A percentile compares a stretch with the other conserved stretches of the same genome.
These are phyloP conservation scores for Chromera velia DNA, from an alignment of 73 alveolate species.

Conservation along the genomic window DNA sequence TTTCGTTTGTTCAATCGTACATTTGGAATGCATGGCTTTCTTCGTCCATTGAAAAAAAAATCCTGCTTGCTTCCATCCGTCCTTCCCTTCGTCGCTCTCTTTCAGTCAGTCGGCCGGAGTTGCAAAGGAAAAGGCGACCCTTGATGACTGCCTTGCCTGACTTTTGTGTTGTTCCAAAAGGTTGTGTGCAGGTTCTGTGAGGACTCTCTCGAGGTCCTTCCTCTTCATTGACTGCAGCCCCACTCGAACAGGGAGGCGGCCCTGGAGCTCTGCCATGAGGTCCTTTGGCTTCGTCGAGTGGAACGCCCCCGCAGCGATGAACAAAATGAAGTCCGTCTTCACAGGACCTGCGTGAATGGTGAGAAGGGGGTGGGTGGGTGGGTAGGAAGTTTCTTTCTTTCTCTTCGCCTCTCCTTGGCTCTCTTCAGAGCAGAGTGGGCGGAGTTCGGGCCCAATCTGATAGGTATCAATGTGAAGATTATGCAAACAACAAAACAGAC, in stretches of 20 bases:
- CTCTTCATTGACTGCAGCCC: slow-evolving; percentile 46
- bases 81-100: no score
- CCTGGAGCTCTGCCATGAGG: slow-evolving; percentile 62
- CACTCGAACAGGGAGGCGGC: slow-evolving; percentile 64
- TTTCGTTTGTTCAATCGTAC: not conserved
- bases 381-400: no score
- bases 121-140: no score
- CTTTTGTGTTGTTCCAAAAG: slow-evolving; percentile 38
- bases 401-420: no score
- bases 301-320: slow-evolving; percentile 69
- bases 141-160: no score
- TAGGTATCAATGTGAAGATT: no score
- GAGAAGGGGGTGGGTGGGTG: not conserved
- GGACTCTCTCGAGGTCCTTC: slow-evolving; percentile 51
- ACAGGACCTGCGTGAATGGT: slow-evolving; percentile 13
- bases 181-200: slow-evolving; percentile 53
- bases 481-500: no score
- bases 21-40: not conserved
- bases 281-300: slow-evolving; percentile 59
- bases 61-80: no score
- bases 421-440: not conserved
- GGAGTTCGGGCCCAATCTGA: no score
- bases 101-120: no score
- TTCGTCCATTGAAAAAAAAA: not conserved
- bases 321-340: slow-evolving; percentile 54